Conservation (phyloP, 2,329 filamentous ascomycete species). For the Alternaria ethzedia region DNA sequence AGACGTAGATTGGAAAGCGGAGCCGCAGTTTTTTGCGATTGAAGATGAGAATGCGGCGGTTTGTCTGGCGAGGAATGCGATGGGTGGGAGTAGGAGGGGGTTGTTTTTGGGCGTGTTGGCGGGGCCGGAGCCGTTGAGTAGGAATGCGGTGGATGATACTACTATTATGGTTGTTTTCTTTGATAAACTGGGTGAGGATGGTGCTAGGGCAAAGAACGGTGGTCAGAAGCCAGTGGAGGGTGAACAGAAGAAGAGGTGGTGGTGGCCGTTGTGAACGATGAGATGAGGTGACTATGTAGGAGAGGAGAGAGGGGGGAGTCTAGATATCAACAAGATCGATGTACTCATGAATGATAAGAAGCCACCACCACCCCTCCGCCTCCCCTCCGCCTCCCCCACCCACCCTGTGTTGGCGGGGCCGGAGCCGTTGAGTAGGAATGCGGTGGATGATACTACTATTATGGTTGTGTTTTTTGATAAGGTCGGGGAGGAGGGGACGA, state of each 20-base stretch:
- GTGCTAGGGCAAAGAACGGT: too few relatives aligned
- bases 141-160: conserved; percentile 58
- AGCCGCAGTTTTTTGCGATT: conserved; percentile 54
- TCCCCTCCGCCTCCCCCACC: too few relatives aligned
- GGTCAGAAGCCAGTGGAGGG: too few relatives aligned
- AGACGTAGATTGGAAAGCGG: conserved; percentile 51
- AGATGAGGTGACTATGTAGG: too few relatives aligned
- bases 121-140: conserved; percentile 38
- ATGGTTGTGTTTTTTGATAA: conserved; percentile 62
- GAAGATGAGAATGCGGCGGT: conserved; percentile 61
- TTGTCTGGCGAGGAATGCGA: conserved; percentile 60
- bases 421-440: conserved; percentile 44
- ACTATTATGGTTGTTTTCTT: conserved; percentile 64
- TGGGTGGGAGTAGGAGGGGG: conserved; percentile 56
- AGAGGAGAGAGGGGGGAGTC: too few relatives aligned
- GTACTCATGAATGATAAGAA: too few relatives aligned
- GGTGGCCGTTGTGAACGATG: not conserved
- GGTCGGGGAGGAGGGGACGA: too few relatives aligned
- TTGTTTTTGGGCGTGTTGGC: conserved; percentile 51
- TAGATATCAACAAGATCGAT: too few relatives aligned
- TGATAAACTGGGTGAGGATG: too few relatives aligned
- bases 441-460: conserved; percentile 60
- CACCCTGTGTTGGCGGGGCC: conserved; percentile 41
- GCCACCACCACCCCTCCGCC: too few relatives aligned
- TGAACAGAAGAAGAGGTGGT: conserved; percentile 4